These are phyloP conservation scores for Setaria italica DNA, from an alignment of 202 grass and related monocot species.

Conservation along the genomic window DNA sequence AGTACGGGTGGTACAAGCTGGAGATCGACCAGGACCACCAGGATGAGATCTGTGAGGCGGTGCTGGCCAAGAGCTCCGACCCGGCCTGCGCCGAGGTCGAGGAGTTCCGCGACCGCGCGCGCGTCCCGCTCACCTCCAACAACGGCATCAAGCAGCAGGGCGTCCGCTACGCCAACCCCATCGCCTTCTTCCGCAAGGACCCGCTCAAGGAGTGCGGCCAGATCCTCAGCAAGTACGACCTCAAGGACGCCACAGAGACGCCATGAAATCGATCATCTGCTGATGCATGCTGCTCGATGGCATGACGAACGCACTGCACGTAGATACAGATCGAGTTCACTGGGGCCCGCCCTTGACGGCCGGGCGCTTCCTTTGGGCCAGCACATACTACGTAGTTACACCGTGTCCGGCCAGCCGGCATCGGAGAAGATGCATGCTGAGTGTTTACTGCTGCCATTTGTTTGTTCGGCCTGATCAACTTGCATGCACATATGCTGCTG, in stretches of 20 bases:
- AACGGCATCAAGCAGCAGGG: conserved; percentile 59
- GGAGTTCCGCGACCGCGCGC: conserved; percentile 55
- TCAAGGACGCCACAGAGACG: conserved; percentile 52
- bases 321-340: too few relatives aligned
- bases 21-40: conserved; percentile 63
- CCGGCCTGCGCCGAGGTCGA: conserved; percentile 55
- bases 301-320: too few relatives aligned
- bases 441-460: too few relatives aligned
- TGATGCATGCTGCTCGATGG: too few relatives aligned
- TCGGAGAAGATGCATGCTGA: too few relatives aligned
- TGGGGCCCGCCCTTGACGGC: too few relatives aligned
- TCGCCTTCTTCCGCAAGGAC: conserved; percentile 67
- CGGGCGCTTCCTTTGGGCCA: too few relatives aligned
- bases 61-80: conserved; percentile 58
- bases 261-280: conserved; percentile 31
- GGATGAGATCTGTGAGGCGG: conserved; percentile 83
- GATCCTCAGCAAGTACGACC: conserved; percentile 57
- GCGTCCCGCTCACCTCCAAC: conserved; percentile 65
- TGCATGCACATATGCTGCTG: too few relatives aligned
- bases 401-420: too few relatives aligned
- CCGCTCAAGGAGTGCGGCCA: conserved; percentile 52
- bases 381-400: too few relatives aligned
- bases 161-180: conserved; percentile 64
- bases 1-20: conserved; percentile 53
- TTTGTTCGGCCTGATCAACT: too few relatives aligned